Conservation (phyloP, 768 basidiomycete species). For the Amanita polypyramis region DNA sequence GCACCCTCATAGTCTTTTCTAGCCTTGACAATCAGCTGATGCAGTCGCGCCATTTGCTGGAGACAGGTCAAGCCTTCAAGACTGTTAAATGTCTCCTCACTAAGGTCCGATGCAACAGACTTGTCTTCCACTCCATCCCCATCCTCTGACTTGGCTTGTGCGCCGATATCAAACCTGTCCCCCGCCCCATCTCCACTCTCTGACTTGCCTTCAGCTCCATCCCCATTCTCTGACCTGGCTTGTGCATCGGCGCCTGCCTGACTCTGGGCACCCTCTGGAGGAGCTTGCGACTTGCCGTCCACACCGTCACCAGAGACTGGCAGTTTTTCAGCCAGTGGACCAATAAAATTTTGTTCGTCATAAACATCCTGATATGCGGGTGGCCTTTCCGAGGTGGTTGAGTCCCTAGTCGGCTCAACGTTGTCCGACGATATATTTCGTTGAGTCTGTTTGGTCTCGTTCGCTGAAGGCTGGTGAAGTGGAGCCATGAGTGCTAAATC, state of each 20-base stretch:
- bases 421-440: neutral
- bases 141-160: neutral
- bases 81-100: neutral
- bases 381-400: neutral
- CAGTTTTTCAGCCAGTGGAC: neutral
- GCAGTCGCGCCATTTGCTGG: constrained; percentile 3
- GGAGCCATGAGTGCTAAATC: too few relatives aligned
- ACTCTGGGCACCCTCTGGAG: too few relatives aligned
- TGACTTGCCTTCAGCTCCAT: neutral
- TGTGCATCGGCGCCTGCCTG: too few relatives aligned
- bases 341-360: neutral
- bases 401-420: neutral
- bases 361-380: constrained; percentile 4
- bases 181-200: too few relatives aligned
- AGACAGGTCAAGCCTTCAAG: constrained; percentile 1
- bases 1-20: neutral
- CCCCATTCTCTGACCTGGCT: too few relatives aligned
- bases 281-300: too few relatives aligned
- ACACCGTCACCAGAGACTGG: neutral
- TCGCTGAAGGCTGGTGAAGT: too few relatives aligned
- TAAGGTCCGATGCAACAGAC: constrained; percentile 1
- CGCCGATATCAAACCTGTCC: neutral
- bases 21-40: neutral
- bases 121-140: neutral
- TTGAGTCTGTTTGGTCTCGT: neutral